Conservation (phyloP, 2,329 filamentous ascomycete species). For the Cladosporium sp. region DNA sequence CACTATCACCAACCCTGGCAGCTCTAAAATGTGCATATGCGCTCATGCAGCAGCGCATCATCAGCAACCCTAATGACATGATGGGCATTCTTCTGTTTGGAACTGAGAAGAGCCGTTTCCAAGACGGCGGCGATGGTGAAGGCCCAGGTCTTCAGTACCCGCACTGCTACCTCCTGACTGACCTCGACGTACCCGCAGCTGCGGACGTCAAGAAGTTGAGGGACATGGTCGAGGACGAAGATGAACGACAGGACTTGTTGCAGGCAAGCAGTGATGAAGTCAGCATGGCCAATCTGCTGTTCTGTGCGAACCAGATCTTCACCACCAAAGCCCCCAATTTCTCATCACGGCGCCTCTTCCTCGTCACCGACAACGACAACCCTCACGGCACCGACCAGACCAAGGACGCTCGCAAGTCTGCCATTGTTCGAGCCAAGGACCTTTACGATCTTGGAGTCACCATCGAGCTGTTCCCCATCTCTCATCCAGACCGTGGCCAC, state of each 20-base stretch:
- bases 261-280: constrained; percentile 68
- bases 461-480: constrained; percentile 92
- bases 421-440: constrained; percentile 87
- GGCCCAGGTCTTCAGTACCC: constrained; percentile 68
- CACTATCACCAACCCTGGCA: constrained; percentile 72
- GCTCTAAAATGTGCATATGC: constrained; percentile 92
- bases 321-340: constrained; percentile 95
- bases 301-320: constrained; percentile 95
- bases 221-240: constrained; percentile 74
- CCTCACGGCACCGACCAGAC: constrained; percentile 66
- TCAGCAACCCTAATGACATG: constrained; percentile 94
- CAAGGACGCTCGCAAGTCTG: constrained; percentile 72
- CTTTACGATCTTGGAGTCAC: constrained; percentile 89
- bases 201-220: constrained; percentile 81
- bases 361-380: constrained; percentile 92
- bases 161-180: constrained; percentile 87
- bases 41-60: constrained; percentile 97
- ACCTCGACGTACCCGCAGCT: constrained; percentile 84
- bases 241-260: constrained; percentile 69
- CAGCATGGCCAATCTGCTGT: constrained; percentile 85
- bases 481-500: constrained; percentile 58
- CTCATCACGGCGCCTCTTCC: constrained; percentile 86
- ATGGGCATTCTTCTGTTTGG: constrained; percentile 94
- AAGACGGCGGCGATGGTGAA: constrained; percentile 60
- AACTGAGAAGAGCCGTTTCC: constrained; percentile 80